Percentiles rank a stretch among this genome's conserved stretches.
These are phyloP conservation scores for Cordyceps militaris DNA, from an alignment of 2,329 filamentous ascomycete species.

Conservation along the genomic window DNA sequence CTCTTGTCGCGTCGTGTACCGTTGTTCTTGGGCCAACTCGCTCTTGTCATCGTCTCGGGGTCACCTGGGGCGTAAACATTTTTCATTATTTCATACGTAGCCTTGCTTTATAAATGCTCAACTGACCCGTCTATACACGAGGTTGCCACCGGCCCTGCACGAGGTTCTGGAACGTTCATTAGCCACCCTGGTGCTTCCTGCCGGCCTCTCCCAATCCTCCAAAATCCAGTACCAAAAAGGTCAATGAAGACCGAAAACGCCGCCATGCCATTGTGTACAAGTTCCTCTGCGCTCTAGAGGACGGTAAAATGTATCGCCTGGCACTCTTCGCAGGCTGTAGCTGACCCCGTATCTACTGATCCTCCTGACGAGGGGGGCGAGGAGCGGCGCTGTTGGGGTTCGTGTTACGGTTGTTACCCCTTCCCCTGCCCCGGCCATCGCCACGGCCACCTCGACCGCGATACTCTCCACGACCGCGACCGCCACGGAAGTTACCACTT, in stretches of 20 bases:
- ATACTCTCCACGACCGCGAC: constrained; percentile 41
- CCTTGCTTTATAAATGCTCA: neutral
- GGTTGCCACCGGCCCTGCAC: neutral
- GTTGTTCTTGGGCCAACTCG: neutral
- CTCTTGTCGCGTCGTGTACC: too few relatives aligned
- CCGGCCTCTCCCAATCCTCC: neutral
- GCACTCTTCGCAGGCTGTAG: constrained; percentile 21
- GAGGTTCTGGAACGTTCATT: neutral
- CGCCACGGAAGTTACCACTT: constrained; percentile 32
- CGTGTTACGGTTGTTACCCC: constrained; percentile 30
- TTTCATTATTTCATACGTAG: neutral
- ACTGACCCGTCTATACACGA: constrained; percentile 1
- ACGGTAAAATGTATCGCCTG: constrained; percentile 25
- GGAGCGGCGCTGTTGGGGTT: constrained; percentile 25
- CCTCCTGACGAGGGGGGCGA: constrained; percentile 31
- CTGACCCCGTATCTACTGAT: constrained; percentile 28
- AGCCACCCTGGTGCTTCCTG: neutral
- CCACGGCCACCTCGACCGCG: constrained; percentile 47
- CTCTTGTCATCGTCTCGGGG: neutral
- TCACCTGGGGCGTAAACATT: neutral
- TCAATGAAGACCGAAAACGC: constrained; percentile 24
- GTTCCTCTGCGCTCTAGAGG: constrained; percentile 25
- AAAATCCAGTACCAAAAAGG: constrained; percentile 11
- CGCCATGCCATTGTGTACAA: constrained; percentile 36
- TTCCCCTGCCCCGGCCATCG: constrained; percentile 38